phyloP scores from a whole-genome alignment of 768 basidiomycete species.

The Symmetrospora coprosmae region DNA sequence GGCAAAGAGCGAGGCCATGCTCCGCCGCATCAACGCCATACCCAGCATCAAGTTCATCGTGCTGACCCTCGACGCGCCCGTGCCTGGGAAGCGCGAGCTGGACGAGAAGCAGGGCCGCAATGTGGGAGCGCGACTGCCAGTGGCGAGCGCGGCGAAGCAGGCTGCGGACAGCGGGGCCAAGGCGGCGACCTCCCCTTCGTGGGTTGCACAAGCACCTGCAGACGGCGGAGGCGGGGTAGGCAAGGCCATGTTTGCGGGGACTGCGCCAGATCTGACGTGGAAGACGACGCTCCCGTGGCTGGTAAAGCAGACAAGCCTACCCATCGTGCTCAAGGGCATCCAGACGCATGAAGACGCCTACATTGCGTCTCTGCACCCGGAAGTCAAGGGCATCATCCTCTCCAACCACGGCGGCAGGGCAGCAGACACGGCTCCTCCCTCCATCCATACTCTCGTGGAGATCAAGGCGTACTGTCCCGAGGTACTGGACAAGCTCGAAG shows the following conservation, averaged over 20 bases:
- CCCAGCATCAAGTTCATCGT: constrained; percentile 78
- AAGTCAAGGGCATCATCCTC: constrained; percentile 72
- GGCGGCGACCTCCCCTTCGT: neutral
- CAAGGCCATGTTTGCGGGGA: constrained; percentile 29
- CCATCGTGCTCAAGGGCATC: constrained; percentile 39
- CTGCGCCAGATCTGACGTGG: constrained; percentile 25
- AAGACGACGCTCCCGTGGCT: constrained; percentile 25
- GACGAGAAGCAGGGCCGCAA: constrained; percentile 13
- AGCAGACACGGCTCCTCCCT: constrained; percentile 33
- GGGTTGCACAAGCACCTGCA: neutral
- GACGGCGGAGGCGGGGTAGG: constrained; percentile 25
- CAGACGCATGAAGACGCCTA: constrained; percentile 53
- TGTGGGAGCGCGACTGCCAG: constrained; percentile 1
- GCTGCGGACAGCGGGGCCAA: neutral
- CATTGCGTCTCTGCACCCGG: constrained; percentile 58
- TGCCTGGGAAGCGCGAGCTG: constrained; percentile 45
- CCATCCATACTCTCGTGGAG: constrained; percentile 33
- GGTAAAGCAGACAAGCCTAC: constrained; percentile 32
- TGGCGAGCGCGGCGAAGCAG: neutral
- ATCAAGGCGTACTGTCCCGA: constrained; percentile 40
- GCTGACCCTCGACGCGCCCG: constrained; percentile 79
- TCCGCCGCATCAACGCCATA: constrained; percentile 51
- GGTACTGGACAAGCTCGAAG: constrained; percentile 40
- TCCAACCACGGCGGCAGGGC: constrained; percentile 73
- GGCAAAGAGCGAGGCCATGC: constrained; percentile 50